Evolutionary conservation across 1,284 basidiomycete genomes (phyloP), one percentile per base, ranked within the genome.

Genomic region (Naganishia sp.): DNA sequence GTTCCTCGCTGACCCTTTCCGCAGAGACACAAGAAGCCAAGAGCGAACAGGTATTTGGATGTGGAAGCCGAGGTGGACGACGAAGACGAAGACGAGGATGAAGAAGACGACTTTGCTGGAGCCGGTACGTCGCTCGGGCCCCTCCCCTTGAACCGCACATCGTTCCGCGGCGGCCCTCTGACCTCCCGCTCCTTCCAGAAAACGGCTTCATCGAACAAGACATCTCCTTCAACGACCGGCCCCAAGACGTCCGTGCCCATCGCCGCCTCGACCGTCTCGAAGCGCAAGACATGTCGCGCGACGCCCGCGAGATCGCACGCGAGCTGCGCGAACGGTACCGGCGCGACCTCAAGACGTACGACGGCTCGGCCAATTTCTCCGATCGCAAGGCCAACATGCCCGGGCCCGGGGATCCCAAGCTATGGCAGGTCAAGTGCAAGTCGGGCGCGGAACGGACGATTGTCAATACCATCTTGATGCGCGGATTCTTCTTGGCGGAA

Each of bases 341-440:
- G 61, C 83, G 84, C 55, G 84, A 86, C 33, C 84, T 86, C 18
- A 84, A 86, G 56, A 86, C 86, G 59, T 94, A 92, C 75, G 88
- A 90, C 31, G 90, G 90, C 31, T 92, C 94, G 77, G 89, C 91
- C 86, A 95, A 94, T 75, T 90, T 92, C 72, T 88, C 98, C 42
- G 95, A 96, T 0, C 94, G 98, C 75, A 86, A 93, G n/a, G 81
- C 97, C 55, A 84, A 96, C 50, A 98, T 99, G 94, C 95, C 95
- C 43, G 91, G 90, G 16, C 93, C 97, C 7, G 89, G 96, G 68
- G 95, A 99, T 77, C 91, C 95, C 6, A 94, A 87, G 75, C 81
- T 99, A 71, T 99, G 94, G 93, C 93, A 94, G 80, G 88, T 99
- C 63, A 86, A 90, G 72, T 93, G 95, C 73, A 94, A 94, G 85